These are phyloP conservation scores for Thalassiosira livingstoniorum DNA, from an alignment of 352 stramenopile genomes.

Conservation along the genomic window DNA sequence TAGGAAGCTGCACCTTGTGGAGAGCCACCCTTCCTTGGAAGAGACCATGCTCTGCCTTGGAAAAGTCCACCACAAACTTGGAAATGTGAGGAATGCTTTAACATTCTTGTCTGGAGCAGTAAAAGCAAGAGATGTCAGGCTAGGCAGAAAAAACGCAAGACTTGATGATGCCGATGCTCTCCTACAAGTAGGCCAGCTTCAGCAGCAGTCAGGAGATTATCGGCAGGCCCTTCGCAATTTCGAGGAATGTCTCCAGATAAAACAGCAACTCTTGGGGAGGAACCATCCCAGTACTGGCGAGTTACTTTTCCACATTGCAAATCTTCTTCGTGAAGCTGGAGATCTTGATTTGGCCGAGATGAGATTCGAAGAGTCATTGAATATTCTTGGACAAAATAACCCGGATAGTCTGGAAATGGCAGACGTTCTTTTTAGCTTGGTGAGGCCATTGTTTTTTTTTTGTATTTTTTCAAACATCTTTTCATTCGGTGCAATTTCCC, in stretches of 20 bases:
- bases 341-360: slow-evolving; percentile 65
- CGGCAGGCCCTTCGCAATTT: slow-evolving; percentile 64
- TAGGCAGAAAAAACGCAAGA: slow-evolving; percentile 54
- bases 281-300: slow-evolving; percentile 61
- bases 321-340: slow-evolving; percentile 66
- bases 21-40: slow-evolving; percentile 62
- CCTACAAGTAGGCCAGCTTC: slow-evolving; percentile 66
- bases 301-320: slow-evolving; percentile 68
- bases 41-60: slow-evolving; percentile 66
- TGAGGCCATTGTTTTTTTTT: too few relatives aligned
- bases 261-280: slow-evolving; percentile 38
- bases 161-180: slow-evolving; percentile 68
- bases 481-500: too few relatives aligned
- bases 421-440: slow-evolving; percentile 68
- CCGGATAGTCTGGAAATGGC: slow-evolving; percentile 51
- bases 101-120: slow-evolving; percentile 58
- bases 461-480: too few relatives aligned
- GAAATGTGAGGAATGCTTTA: slow-evolving; percentile 56
- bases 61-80: slow-evolving; percentile 62
- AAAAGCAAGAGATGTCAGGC: slow-evolving; percentile 49
- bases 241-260: slow-evolving; percentile 67
- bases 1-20: slow-evolving; percentile 64
- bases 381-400: slow-evolving; percentile 48
- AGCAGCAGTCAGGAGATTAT: slow-evolving; percentile 63
- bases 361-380: slow-evolving; percentile 68